Evolutionary conservation across 2,329 filamentous ascomycete genomes (phyloP), one percentile per base, ranked within the genome.

Genomic region (Penicillium sp.): DNA sequence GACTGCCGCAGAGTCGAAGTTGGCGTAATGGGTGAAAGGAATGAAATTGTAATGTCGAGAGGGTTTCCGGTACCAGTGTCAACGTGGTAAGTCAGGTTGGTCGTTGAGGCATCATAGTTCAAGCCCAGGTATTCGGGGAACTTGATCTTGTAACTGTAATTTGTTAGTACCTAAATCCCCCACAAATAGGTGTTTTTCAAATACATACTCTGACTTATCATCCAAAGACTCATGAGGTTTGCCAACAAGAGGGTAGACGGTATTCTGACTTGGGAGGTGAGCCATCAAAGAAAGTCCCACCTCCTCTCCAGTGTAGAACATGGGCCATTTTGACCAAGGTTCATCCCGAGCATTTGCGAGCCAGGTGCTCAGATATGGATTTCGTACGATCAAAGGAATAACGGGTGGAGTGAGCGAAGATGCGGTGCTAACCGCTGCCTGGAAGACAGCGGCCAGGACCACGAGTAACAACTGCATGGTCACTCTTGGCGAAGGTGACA

Each of bases 281-380:
- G 85, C 86, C 59, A 89, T 78, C 50, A 89, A 75, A 7, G 84
- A 82, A 62, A 89, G 82, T 43, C 87, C 87, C 56, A 89, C 74
- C 77, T 88, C 82, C 67, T 86, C 80, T 35, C 89, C 89, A 7
- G 88, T 90, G 81, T 87, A 93, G 73, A 93, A 92, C 73, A 93
- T 93, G 25, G 91, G 91, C 91, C 91, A 96, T 75, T 85, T 84
- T 54, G 86, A 83, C 91, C 91, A 95, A 2, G 91, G 91, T 46
- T 82, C 82, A 56, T 88, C 83, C 64, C 91, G 83, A 41, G 90
- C 89, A 91, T 78, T 81, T 73, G 83, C 67, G 42, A 89, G 78
- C 88, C 89, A 91, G n/a, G 86, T 84, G 70, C 86, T 91, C 6
- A 94, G 77, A 68, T 93, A 94, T 1, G 90, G 90, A 38, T 86